Conservation (phyloP, 306 rosid species). For the Cucurbita pepo region DNA sequence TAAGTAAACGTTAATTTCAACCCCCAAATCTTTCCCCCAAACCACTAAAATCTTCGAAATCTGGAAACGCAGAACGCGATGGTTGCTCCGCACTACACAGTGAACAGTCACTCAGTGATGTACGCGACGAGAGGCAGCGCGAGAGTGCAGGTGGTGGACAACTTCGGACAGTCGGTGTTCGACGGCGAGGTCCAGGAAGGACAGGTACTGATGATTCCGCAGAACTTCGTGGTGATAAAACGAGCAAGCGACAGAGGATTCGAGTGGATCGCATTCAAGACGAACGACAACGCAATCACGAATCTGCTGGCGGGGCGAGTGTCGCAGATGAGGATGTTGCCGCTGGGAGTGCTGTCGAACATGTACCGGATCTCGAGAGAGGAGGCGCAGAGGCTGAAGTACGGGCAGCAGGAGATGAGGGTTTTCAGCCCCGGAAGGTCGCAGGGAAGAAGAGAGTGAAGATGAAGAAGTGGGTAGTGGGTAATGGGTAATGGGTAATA, state of each 20-base stretch:
- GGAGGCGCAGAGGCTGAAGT: conserved; percentile 13
- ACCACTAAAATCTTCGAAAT: background rate
- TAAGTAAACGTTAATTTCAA: background rate
- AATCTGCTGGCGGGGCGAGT: conserved; percentile 13
- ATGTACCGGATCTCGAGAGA: conserved; percentile 1
- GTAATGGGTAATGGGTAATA: background rate
- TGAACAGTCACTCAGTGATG: conserved; percentile 10
- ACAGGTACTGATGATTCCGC: conserved; percentile 17
- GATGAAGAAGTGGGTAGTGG: too few species aligned
- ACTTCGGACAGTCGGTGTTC: conserved; percentile 8
- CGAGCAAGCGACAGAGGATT: conserved; percentile 12
- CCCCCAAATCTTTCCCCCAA: background rate
- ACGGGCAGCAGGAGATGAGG: conserved; percentile 4
- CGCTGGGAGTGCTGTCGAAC: conserved; percentile 4
- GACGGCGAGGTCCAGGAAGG: conserved; percentile 15
- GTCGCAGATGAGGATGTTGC: conserved; percentile 10
- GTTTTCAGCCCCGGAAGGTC: conserved; percentile 11
- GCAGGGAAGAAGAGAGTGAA: background rate
- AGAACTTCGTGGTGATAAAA: conserved; percentile 12
- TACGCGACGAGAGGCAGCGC: conserved; percentile 15
- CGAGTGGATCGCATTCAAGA: conserved; percentile 21
- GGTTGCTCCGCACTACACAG: conserved; percentile 8
- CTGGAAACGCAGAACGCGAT: conserved; percentile 9
- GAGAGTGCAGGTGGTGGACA: conserved; percentile 9
- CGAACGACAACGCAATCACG: conserved; percentile 11